Base-by-base conservation (phyloP, 345 rosid species). In the Acer yangbiense region DNA sequence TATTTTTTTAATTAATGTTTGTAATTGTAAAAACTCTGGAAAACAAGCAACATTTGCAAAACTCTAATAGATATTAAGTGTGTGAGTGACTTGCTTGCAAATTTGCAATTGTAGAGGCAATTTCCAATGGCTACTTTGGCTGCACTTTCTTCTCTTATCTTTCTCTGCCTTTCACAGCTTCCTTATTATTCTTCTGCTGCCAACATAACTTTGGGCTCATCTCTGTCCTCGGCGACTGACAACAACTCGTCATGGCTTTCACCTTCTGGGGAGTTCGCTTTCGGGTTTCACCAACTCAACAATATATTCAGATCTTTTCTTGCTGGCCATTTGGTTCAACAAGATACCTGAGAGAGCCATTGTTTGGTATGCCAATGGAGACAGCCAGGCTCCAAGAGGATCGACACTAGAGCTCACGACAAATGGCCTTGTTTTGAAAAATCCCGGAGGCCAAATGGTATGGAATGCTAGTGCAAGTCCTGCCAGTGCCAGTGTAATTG, bases 271-370 rank as follows among this genome's bases (percentile, higher is more conserved):
- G 80, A 82, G 9, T 85, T 82, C 11, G 87, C 82, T 17, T 82
- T 80, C 32, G 85, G 85, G 48, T 82, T 85, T 57, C 71, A 4
- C 35, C 69, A 39, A 27, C 63, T 58, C 13, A 35, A 35, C 21
- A 25, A 60, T n/a, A n/a, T n/a, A n/a, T 8, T 9, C 68, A 1
- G 70, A 77, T 11, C 68, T 17, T n/a, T 82, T 77, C 83, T 70
- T 85, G 75, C 79, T 81, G 1, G 65, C 81, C 43, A 79, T 82
- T n/a, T 81, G 87, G 87, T 84, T 54, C n/a, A 80, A 48, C 13
- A 70, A 79, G 18, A 81, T 81, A 17, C 83, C 77, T 4, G 68
- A 39, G 7, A 78, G 71, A 71, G 79, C 87, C 1, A 58, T 80
- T 0, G 63, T 80, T 21, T 85, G 87, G 87, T 3, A 62, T 20